Evolutionary conservation across 2,329 filamentous ascomycete genomes (phyloP).

Genomic region (Ascosphaera aggregata): DNA sequence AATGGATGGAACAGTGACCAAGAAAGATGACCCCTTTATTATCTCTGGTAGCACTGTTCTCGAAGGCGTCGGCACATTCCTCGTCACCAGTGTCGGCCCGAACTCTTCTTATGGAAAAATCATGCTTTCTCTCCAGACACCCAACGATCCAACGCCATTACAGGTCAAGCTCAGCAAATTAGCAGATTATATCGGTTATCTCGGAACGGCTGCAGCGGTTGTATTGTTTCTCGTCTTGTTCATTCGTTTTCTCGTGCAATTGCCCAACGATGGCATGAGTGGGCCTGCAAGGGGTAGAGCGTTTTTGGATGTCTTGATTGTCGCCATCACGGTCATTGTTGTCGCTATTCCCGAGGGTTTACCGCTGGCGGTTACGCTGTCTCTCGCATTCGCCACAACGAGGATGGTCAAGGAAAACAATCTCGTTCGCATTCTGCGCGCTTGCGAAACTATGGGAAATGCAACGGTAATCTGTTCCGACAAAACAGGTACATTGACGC

Average conservation of each 20-base stretch:
- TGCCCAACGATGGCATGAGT: conserved; percentile 28
- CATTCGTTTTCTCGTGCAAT: conserved; percentile 56
- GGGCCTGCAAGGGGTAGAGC: conserved; percentile 56
- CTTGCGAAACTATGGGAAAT: conserved; percentile 41
- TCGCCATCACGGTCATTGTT: conserved; percentile 57
- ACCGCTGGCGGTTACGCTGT: conserved; percentile 36
- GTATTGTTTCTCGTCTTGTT: conserved; percentile 67
- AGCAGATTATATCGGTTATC: conserved; percentile 54
- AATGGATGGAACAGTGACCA: conserved; percentile 26
- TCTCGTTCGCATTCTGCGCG: conserved; percentile 33
- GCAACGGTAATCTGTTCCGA: conserved; percentile 41
- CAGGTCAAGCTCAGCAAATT: conserved; percentile 54
- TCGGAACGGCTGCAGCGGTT: conserved; percentile 51
- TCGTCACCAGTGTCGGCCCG: conserved; percentile 49
- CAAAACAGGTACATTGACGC: conserved; percentile 41
- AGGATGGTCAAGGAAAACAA: conserved; percentile 41
- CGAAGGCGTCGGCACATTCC: conserved; percentile 51
- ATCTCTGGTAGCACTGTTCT: conserved; percentile 63
- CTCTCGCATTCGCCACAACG: conserved; percentile 38
- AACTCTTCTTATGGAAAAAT: conserved; percentile 57
- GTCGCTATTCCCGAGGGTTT: conserved; percentile 49
- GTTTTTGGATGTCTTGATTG: conserved; percentile 54
- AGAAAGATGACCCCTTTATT: conserved; percentile 44
- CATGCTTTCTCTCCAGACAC: conserved; percentile 47
- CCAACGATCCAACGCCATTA: conserved; percentile 51